phyloP scores from a whole-genome alignment of 1,284 basidiomycete species.

The Farysia itapuensis region DNA sequence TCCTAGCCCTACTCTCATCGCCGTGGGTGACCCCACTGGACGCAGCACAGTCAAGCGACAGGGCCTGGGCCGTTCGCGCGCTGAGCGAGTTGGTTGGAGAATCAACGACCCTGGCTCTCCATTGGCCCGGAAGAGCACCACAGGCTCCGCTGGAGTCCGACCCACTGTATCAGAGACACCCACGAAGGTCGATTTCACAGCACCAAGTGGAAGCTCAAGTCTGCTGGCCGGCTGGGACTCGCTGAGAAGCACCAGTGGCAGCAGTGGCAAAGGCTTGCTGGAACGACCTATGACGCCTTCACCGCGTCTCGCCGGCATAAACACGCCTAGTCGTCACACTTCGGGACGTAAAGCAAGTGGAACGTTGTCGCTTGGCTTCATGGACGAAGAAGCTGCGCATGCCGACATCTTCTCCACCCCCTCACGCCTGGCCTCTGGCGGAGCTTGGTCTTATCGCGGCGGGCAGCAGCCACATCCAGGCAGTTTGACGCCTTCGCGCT shows the following conservation, averaged over 20 bases:
- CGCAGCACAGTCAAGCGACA: slow-evolving; percentile 38
- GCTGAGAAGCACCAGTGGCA: slow-evolving; percentile 5
- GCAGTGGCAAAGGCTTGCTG: too few species aligned
- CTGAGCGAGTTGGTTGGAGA: slow-evolving; percentile 42
- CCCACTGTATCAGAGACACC: slow-evolving; percentile 26
- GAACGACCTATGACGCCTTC: slow-evolving; percentile 25
- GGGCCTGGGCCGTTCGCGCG: slow-evolving; percentile 38
- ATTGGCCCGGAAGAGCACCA: slow-evolving; percentile 47
- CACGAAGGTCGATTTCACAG: slow-evolving; percentile 25
- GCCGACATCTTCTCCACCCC: slow-evolving; percentile 46
- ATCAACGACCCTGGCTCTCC: slow-evolving; percentile 48
- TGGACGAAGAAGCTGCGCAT: slow-evolving; percentile 25
- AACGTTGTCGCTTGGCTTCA: slow-evolving; percentile 21
- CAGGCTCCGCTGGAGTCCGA: slow-evolving; percentile 27
- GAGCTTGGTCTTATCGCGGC: slow-evolving; percentile 25
- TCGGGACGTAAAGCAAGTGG: slow-evolving; percentile 27
- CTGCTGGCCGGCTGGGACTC: slow-evolving; percentile 35
- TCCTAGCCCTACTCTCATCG: slow-evolving; percentile 37
- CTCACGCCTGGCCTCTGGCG: slow-evolving; percentile 35
- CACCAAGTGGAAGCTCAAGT: slow-evolving; percentile 30
- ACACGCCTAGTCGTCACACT: slow-evolving; percentile 34
- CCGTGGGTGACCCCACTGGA: slow-evolving; percentile 20
- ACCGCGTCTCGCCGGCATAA: slow-evolving; percentile 21
- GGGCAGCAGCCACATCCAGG: slow-evolving; percentile 12
- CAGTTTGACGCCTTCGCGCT: slow-evolving; percentile 32